A percentile compares a stretch with the other conserved stretches of the same genome.
These are phyloP conservation scores for Rhizoctonia solani DNA, from an alignment of 1,284 basidiomycete species.

Conservation along the genomic window DNA sequence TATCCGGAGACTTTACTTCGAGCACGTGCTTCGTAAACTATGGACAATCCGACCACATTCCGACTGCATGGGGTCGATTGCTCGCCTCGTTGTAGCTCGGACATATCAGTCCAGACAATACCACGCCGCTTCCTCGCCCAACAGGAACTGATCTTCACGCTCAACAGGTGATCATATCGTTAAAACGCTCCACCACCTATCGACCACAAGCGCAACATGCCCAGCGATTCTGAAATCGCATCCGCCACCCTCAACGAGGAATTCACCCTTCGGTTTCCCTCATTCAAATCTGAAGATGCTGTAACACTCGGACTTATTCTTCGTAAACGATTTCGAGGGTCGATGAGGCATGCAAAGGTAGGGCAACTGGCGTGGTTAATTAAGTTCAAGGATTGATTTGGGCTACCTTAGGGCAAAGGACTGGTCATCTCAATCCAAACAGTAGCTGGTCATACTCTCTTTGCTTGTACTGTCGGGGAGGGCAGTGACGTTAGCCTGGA, in stretches of 20 bases:
- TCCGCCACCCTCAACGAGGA: slow-evolving; percentile 71
- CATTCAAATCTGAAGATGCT: slow-evolving; percentile 74
- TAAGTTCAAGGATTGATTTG: slow-evolving; percentile 1
- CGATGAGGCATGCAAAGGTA: slow-evolving; percentile 56
- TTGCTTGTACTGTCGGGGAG: slow-evolving; percentile 79
- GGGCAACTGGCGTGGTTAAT: not conserved
- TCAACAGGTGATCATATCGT: not conserved
- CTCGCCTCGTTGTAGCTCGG: not conserved
- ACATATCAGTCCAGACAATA: slow-evolving; percentile 17
- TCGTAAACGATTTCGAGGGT: slow-evolving; percentile 76
- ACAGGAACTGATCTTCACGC: slow-evolving; percentile 26
- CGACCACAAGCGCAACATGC: slow-evolving; percentile 47
- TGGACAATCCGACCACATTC: slow-evolving; percentile 12
- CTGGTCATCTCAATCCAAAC: slow-evolving; percentile 70
- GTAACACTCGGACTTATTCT: slow-evolving; percentile 77
- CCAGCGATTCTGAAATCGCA: slow-evolving; percentile 71
- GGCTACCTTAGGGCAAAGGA: slow-evolving; percentile 65
- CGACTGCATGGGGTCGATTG: slow-evolving; percentile 12
- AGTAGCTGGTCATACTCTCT: slow-evolving; percentile 74
- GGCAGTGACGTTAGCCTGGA: slow-evolving; percentile 73
- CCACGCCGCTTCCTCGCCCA: slow-evolving; percentile 16
- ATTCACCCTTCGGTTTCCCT: slow-evolving; percentile 64
- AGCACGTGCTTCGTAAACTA: slow-evolving; percentile 6
- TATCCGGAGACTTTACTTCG: not conserved
- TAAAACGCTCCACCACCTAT: not conserved